Conservation (phyloP, 352 stramenopile genomes). For the Globisporangium spinosum region DNA sequence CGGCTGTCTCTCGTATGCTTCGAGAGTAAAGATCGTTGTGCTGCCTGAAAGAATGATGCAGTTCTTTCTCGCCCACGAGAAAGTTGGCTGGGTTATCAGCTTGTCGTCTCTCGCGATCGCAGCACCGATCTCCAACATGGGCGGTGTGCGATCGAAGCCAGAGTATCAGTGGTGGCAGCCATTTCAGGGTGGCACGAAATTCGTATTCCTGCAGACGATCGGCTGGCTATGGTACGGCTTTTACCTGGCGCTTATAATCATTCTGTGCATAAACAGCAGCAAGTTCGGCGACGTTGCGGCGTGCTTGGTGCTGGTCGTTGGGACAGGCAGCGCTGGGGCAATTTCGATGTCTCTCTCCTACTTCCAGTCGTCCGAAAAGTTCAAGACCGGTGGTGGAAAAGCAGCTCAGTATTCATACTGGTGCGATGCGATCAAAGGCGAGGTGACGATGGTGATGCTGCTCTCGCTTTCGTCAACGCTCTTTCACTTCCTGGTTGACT, state of each 20-base stretch:
- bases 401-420: not conserved
- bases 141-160: conserved; percentile 27
- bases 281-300: conserved; percentile 25
- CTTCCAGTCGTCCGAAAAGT: conserved; percentile 20
- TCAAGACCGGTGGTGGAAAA: not conserved
- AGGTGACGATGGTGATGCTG: conserved; percentile 39
- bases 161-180: conserved; percentile 47
- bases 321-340: conserved; percentile 22
- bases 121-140: conserved; percentile 36
- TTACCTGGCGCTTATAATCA: conserved; percentile 35
- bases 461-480: conserved; percentile 35
- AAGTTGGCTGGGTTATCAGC: conserved; percentile 37
- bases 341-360: conserved; percentile 37
- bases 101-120: conserved; percentile 34
- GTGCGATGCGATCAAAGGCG: conserved; percentile 19
- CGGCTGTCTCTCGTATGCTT: conserved; percentile 23
- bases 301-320: conserved; percentile 34
- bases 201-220: conserved; percentile 54
- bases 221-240: conserved; percentile 59
- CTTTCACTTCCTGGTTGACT: conserved; percentile 36
- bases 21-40: conserved; percentile 5
- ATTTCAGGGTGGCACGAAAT: conserved; percentile 52
- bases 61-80: conserved; percentile 27
- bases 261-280: conserved; percentile 39
- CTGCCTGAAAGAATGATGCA: conserved; percentile 7